Percentiles rank a stretch among this genome's conserved stretches.
phyloP scores from a whole-genome alignment of 305 asterid genomes.

The Solanum hybrid region DNA sequence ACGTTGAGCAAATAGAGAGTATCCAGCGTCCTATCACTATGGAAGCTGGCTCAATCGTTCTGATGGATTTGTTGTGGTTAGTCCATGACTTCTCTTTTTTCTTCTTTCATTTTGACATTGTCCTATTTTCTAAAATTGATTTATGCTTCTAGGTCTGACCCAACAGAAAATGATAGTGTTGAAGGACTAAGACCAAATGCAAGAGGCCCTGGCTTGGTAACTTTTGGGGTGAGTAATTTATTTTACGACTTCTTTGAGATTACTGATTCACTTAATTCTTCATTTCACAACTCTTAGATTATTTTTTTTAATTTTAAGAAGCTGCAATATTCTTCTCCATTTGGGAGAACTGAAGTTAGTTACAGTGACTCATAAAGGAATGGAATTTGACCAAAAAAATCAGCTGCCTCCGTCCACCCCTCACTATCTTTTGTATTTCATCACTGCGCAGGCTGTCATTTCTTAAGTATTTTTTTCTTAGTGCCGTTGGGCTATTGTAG shows the following conservation, averaged over 20 bases:
- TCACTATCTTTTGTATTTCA: not conserved
- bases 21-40: conserved; percentile 97
- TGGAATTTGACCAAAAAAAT: not conserved
- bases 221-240: conserved; percentile 84
- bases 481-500: not conserved
- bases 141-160: conserved; percentile 81
- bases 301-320: not conserved
- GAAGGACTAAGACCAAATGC: conserved; percentile 99
- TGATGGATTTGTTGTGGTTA: conserved; percentile 96
- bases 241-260: not conserved
- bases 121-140: conserved; percentile 5
- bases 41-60: conserved; percentile 97
- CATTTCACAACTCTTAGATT: not conserved
- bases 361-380: not conserved
- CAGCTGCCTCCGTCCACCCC: not conserved
- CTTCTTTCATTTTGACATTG: conserved; percentile 1
- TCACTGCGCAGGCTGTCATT: not conserved
- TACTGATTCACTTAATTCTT: not conserved
- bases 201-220: conserved; percentile 98
- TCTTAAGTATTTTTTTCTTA: not conserved
- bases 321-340: not conserved
- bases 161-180: conserved; percentile 98
- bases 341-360: not conserved
- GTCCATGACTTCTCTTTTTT: conserved; percentile 18
- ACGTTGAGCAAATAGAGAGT: conserved; percentile 87